Base-by-base conservation (phyloP, 441 rosid genomes). In the Metrosideros polymorpha region DNA sequence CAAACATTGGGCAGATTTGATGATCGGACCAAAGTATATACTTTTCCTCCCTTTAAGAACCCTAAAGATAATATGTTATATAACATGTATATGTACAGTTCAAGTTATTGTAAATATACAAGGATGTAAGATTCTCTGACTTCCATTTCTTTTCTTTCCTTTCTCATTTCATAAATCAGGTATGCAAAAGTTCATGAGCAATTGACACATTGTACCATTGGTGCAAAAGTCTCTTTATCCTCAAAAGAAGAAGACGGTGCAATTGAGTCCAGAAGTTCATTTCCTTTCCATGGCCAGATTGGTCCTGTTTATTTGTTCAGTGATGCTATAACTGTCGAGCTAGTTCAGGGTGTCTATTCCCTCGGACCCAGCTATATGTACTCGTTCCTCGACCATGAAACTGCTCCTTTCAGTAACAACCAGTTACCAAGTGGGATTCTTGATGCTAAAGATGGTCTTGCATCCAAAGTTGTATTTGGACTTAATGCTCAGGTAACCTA, bases 351-450 rank as follows among this genome's bases (percentile, higher is more conserved):
- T 63, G 90, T 98, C 83, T 90, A 93, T 92, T 93, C 94, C 30
- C 93, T 98, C 15, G 99, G 99, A 89, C 99, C 99, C 87, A 97
- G 99, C 93, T 98, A 98, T 87, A 98, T 97, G 99, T 97, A 97
- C 88, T 94, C 98, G 9, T 98, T 98, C 92, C 94, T 95, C 86
- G 98, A 98, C 89, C 94, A 93, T 89, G 98, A 96, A 89, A 90
- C 92, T 87, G 90, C 94, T 66, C 90, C 94, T 84, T 88, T 89
- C 89, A 90, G 91, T 92, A 94, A 93, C 87, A 93, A 87, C 88
- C 94, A 94, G 84, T 82, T 94, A 89, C 94, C 94, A 77, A 93
- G 96, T 93, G 99, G 96, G 83, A 90, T 97, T 92, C 95, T 97
- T 91, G 99, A 97, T 92, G 93, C 93, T 89, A 98, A 95, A 92